These are phyloP conservation scores for Halophytophthora batemanensis DNA, from an alignment of 352 stramenopile genomes.

Conservation along the genomic window DNA sequence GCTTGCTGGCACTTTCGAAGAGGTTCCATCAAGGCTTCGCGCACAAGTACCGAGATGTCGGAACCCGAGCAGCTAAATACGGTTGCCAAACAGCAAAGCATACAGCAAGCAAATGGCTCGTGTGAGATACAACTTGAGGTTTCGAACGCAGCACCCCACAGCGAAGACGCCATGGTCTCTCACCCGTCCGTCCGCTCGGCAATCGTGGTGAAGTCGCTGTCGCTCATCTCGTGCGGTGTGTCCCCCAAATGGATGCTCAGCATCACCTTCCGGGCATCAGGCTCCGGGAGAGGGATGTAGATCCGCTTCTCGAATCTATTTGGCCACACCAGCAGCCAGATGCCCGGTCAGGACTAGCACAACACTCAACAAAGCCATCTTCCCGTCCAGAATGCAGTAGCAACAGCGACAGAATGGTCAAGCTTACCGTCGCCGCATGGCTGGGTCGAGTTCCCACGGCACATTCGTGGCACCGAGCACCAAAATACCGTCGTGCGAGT, in stretches of 20 bases:
- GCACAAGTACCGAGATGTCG: conserved; percentile 97
- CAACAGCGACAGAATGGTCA: neutral
- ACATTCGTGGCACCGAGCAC: conserved; percentile 98
- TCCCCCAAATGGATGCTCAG: conserved; percentile 97
- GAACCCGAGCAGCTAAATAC: conserved; percentile 85
- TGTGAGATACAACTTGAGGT: neutral
- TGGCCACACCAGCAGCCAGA: conserved; percentile 1
- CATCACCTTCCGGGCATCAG: conserved; percentile 91
- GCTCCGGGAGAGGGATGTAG: conserved; percentile 97
- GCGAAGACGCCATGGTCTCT: neutral
- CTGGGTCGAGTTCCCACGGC: conserved; percentile 97
- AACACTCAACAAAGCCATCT: conserved; percentile 8
- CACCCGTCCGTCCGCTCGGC: conserved; percentile 93
- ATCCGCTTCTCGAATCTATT: conserved; percentile 97
- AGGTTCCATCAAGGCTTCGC: conserved; percentile 97
- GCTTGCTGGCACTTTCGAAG: conserved; percentile 96
- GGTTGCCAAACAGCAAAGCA: neutral
- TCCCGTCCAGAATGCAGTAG: neutral
- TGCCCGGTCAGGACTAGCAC: neutral
- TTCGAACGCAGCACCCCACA: neutral
- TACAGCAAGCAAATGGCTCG: neutral
- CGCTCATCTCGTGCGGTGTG: conserved; percentile 91
- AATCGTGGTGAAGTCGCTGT: conserved; percentile 93
- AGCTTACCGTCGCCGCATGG: conserved; percentile 91
- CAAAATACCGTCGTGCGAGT: conserved; percentile 89